Base-by-base conservation (phyloP, 2,329 filamentous ascomycete species). In the Calonectria fujianensis region DNA sequence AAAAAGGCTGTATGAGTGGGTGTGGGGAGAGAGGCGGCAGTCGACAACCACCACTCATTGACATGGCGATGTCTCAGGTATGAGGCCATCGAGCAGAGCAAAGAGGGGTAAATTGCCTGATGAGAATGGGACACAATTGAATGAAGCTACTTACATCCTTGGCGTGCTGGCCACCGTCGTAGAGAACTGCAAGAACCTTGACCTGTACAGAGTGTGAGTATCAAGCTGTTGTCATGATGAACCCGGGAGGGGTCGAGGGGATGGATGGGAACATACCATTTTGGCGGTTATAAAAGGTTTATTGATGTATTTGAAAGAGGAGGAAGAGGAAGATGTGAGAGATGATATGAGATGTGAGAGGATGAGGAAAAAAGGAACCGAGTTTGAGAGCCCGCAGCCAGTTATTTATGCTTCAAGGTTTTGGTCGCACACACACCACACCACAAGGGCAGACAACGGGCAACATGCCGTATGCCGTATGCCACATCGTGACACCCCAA, bases 121-220 rank as follows among this genome's bases (percentile, higher is more conserved):
- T 35, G 69, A 74, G 59, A 31, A 74, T 45, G 27, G 66, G 20
- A 41, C 31, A 72, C 45, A 32, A 64, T 50, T 67, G 70, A 52
- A 72, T 41, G 37, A 69, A 67, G 31, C 31, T n/a, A 83, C 89
- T 86, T 85, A 97, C 95, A 84, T 98, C 91, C 87, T 94, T 89
- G 88, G 96, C 96, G 90, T 98, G 95, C 89, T 95, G 89, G 85
- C 92, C 91, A 86, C 96, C 96, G 88, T 98, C 96, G 90, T 98
- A 98, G 82, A 98, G 92, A 82, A 98, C 95, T 84, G 96, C 90
- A 85, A 98, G 93, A 88, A 98, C 95, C 90, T 98, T 98, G 89
- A 96, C 96, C 96, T 98, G 81, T 83, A 82, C 61, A 31, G 16
- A 63, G 27, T 74, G 79, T 81, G 75, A 81, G 78, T 70, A 71